phyloP scores from a whole-genome alignment of 495 filamentous ascomycete genomes.

The Xylaria acuta region DNA sequence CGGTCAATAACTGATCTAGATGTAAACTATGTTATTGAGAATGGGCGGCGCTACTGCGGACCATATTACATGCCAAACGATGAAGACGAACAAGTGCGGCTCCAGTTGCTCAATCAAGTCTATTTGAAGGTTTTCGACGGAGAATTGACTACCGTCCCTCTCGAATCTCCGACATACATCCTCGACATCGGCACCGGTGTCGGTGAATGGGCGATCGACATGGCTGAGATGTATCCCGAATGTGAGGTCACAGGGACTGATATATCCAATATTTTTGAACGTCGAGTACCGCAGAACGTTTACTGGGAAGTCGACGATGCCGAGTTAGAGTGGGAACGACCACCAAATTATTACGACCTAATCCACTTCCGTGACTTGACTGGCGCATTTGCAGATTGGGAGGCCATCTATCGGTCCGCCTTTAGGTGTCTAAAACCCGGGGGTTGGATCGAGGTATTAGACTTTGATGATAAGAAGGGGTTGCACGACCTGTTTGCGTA shows the following conservation, averaged over 20 bases:
- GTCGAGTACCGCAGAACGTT: slow-evolving; percentile 65
- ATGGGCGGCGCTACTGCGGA: slow-evolving; percentile 72
- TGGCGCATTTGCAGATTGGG: slow-evolving; percentile 70
- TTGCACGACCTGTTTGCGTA: slow-evolving; percentile 46
- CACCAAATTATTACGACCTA: slow-evolving; percentile 65
- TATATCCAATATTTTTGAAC: slow-evolving; percentile 64
- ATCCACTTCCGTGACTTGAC: slow-evolving; percentile 69
- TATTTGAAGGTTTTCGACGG: slow-evolving; percentile 66
- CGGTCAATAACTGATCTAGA: slow-evolving; percentile 64
- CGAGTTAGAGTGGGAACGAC: slow-evolving; percentile 62
- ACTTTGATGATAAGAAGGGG: slow-evolving; percentile 56
- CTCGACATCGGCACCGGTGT: slow-evolving; percentile 74
- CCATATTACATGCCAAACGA: slow-evolving; percentile 81
- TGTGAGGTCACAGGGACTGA: slow-evolving; percentile 73
- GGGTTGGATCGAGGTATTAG: slow-evolving; percentile 69
- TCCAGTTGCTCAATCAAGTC: slow-evolving; percentile 71
- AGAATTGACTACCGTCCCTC: slow-evolving; percentile 63
- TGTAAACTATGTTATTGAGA: slow-evolving; percentile 63
- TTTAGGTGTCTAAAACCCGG: slow-evolving; percentile 66
- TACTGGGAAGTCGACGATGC: slow-evolving; percentile 76
- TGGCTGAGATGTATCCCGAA: slow-evolving; percentile 67
- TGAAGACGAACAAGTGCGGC: slow-evolving; percentile 72
- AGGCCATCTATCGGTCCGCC: slow-evolving; percentile 63
- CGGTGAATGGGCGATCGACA: slow-evolving; percentile 77
- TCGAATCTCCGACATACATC: slow-evolving; percentile 62